Evolutionary conservation across 2,329 filamentous ascomycete genomes (phyloP).

Genomic region (Pyrenophora graminea): DNA sequence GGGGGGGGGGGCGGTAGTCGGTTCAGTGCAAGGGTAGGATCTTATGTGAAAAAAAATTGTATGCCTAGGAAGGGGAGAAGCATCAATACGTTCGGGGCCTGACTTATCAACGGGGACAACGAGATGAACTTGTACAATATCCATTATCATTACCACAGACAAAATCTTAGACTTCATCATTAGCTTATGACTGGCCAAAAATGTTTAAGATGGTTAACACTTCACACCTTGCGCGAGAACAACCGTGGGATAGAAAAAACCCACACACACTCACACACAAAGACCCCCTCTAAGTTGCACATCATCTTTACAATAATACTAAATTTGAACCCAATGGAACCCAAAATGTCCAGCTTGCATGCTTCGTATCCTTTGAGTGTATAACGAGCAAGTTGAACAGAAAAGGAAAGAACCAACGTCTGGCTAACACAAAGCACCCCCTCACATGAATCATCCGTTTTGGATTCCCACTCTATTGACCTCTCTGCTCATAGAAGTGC

Average conservation of each 20-base stretch:
- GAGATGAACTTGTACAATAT: no score
- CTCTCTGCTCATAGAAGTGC: not conserved
- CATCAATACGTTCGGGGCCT: no score
- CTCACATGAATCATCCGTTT: not conserved
- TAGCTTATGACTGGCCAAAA: no score
- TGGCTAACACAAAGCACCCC: not conserved
- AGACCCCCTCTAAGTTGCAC: no score
- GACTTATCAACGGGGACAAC: no score
- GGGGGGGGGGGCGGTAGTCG: not conserved
- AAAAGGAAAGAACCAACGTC: not conserved
- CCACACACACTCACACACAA: no score
- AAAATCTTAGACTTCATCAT: no score
- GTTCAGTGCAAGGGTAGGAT: not conserved
- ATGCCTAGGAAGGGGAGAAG: not conserved
- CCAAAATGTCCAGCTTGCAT: not conserved
- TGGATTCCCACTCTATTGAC: not conserved
- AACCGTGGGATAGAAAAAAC: no score
- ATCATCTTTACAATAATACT: no score
- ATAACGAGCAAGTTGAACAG: not conserved
- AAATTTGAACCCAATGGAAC: not conserved
- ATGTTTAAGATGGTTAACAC: no score
- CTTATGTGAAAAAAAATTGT: not conserved
- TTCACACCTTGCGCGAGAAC: no score
- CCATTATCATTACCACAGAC: no score
- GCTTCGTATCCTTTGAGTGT: not conserved